Evolutionary conservation across 2,329 filamentous ascomycete species (phyloP), one percentile per base, ranked within the genome.

Genomic region (Blastomyces parvus): DNA sequence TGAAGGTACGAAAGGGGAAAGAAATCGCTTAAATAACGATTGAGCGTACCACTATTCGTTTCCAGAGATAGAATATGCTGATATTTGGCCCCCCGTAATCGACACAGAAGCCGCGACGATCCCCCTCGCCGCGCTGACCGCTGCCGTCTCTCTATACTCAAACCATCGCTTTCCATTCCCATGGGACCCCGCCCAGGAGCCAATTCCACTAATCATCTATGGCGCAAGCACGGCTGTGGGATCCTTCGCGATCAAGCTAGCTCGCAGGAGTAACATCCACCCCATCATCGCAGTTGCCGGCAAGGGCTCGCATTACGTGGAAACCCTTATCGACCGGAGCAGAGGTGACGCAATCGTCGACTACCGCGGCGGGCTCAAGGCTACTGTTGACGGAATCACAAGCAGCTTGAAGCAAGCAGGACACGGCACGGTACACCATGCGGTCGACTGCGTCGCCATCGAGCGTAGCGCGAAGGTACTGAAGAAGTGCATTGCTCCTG

Each of bases 241-340:
- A 8, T 74, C 81, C 5, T 87, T 83, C 68, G 81, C 80, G 0
- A 73, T 87, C 53, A 83, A 88, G 70, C 76, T 87, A 19, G 83
- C 83, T 13, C 69, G 67, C 4, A 74, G 75, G 9, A 79, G 79
- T 64, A 83, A 84, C 69, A 83, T 88, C 65, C 83, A 86, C 71
- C 86, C 85, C 0, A 73, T 88, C 53, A 84, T 88, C 66, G 81
- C 79, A 64, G 77, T 88, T 8, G 84, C 85, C 0, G 85, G 85
- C 7, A 74, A 77, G 2, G 82, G 81, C 6, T 72, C 72, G 9
- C 68, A 78, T 2, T 82, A 82, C 66, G 83, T 86, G 3, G 76
- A 82, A 70, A 71, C 68, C 0, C 73, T 86, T 40, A 79, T 87
- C 62, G 81, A 85, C 68, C 70, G 71, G 11, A 72, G 70, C 60